These are phyloP conservation scores for Seiridium unicorne DNA, from an alignment of 2,329 filamentous ascomycete species.

Conservation along the genomic window DNA sequence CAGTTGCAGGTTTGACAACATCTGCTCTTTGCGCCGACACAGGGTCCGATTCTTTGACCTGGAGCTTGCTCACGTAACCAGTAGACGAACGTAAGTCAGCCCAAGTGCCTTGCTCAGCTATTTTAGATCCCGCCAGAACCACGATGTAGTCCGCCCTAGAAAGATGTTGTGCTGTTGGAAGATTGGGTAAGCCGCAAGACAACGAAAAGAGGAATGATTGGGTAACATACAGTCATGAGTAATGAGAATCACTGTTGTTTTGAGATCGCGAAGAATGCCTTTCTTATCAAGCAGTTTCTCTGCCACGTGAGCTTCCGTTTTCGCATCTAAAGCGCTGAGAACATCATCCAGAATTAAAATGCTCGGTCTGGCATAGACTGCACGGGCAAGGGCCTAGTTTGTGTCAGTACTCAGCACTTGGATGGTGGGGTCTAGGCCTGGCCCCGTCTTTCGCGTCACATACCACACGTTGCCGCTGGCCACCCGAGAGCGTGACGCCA, in stretches of 20 bases:
- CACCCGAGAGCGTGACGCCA: constrained; percentile 26
- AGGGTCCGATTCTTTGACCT: neutral
- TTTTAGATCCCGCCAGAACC: constrained; percentile 21
- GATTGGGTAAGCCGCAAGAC: too few relatives aligned
- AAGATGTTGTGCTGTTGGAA: constrained; percentile 17
- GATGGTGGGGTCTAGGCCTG: too few relatives aligned
- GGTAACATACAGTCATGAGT: neutral
- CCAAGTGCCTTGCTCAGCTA: constrained; percentile 28
- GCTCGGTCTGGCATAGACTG: constrained; percentile 26
- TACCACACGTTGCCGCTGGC: constrained; percentile 27
- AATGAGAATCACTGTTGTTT: constrained; percentile 23
- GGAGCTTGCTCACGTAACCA: neutral
- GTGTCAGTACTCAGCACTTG: too few relatives aligned
- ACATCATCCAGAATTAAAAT: constrained; percentile 33
- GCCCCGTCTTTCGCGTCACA: neutral
- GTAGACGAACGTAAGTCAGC: neutral
- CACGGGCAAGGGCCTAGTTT: constrained; percentile 33
- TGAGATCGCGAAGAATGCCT: constrained; percentile 26
- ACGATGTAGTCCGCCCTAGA: constrained; percentile 31
- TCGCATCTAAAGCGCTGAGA: constrained; percentile 33
- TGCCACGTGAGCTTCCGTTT: constrained; percentile 28
- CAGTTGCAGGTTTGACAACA: neutral
- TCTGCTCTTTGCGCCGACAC: neutral
- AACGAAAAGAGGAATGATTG: neutral
- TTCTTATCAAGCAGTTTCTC: constrained; percentile 25